Base-by-base conservation (phyloP, 1,139 yeast genomes). In the Saccharomyces hybrid region DNA sequence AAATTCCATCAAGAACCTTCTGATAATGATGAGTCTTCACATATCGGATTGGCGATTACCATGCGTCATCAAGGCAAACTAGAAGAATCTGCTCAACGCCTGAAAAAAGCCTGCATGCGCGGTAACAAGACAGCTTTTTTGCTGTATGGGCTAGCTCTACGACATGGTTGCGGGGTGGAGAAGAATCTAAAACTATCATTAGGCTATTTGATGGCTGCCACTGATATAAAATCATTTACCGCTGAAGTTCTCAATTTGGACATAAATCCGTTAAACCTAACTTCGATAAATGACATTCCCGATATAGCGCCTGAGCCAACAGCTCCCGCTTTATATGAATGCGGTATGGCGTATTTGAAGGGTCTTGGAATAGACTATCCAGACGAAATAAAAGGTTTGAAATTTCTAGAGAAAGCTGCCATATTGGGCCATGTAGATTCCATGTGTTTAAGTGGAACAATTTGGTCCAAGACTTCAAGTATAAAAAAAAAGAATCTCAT, bases 101-200 rank as follows among this genome's bases (percentile, higher is more conserved):
- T 87, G 58, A 84, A 82, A 60, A 42, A 57, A 44, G 68, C 69
- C 0, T 66, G 71, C 51, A 54, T 58, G 14, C 47, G 60, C 11
- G 89, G 90, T 2, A 78, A 79, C 60, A 76, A 76, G 60, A 81
- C 84, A 48, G 95, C 93, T 1, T 86, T 83, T 86, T 77, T 83
- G 50, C 68, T 85, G 42, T 87, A 86, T 66, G 88, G 91, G 0
- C 70, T 85, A 61, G 86, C 93, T 0, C 70, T 87, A 32, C 74
- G 86, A 55, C 75, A 79, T 55, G 95, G 95, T 0, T 83, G 83
- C 70, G 95, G 95, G 0, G 82, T 84, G 14, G 76, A 81, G 29
- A 79, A 77, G 57, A 84, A 84, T 65, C 79, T 81, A 49, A 64
- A 72, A 12, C 80, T 78, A 54, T 81, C 90, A 1, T 74, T 84